Base-by-base conservation (phyloP, 1,284 basidiomycete species). In the Rhodotorula glutinis region DNA sequence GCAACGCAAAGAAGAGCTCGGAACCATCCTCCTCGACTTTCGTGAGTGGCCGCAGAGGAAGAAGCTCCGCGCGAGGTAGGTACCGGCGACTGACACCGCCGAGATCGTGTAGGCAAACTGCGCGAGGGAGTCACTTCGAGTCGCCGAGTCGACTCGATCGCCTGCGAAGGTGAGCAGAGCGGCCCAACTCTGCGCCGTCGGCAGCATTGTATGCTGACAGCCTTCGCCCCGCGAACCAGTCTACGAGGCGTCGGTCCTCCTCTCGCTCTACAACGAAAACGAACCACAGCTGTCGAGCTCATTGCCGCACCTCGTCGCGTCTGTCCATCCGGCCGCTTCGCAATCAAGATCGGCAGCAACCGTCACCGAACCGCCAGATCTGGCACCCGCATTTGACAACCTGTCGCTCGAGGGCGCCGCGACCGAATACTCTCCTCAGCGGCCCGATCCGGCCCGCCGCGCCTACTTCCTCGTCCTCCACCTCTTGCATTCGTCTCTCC, bases 1-100 rank as follows among this genome's bases (percentile, higher is more conserved):
- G 46, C 41, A 11, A 10, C 29, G 47, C 9, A 1, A 19, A 38
- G 60, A 70, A 27, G 71, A 73, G 49, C 71, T 73, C 29, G 59
- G 61, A 4, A 73, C 64, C 43, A 66, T 73, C 56, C 19, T 73
- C 11, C 66, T 73, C 21, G 71, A 70, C 40, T 57, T 73, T 1
- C 71, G 71, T 72, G 47, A 29, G 70, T 29, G 0, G 38, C 21
- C 23, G 2, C 27, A 19, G 3, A 3, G 27, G 17, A 19, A 25
- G 23, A 30, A 3, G 4, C n/a, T n/a, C n/a, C n/a, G n/a, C n/a
- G n/a, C n/a, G n/a, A n/a, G n/a, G n/a, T n/a, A n/a, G n/a, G n/a
- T n/a, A n/a, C n/a, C n/a, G n/a, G n/a, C n/a, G n/a, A n/a, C 2
- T 40, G 13, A 25, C 4, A 41, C 25, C n/a, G 25, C 9, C 25